Base-by-base conservation (phyloP, 306 rosid species). In the Castanea sativa region DNA sequence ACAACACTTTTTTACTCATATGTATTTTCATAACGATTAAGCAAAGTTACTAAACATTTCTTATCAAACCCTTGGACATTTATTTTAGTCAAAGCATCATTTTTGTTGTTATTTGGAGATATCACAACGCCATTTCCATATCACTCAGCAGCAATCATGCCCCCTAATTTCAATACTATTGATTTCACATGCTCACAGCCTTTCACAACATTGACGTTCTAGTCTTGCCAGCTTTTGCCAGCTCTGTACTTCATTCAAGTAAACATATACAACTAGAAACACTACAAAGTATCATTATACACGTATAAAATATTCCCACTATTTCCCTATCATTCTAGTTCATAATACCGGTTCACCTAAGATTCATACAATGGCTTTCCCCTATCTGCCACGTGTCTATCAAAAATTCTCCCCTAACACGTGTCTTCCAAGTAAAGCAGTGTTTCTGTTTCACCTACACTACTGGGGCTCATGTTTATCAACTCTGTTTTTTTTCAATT, bases 141-240 rank as follows among this genome's bases (percentile, higher is more conserved):
- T 10, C 45, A 41, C 45, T 49, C 14, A 12, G 5, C 53, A 49
- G 16, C 16, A 49, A 49, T 49, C 53, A 12, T 49, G 53, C 4
- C 67, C 67, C 35, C 7, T 21, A 23, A 1, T 60, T 60, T 60
- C 4, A 25, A 60, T 21, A 20, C 16, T 49, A 49, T 49, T 49
- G 53, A 13, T 1, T 49, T 11, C 53, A 49, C 53, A 49, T 49
- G 53, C 16, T 49, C 53, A 0, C 18, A 3, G 12, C 67, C 67
- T 25, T 12, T 21, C 67, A 21, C 67, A 13, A 5, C 7, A 0
- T 4, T 27, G 53, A 13, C 23, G 5, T 79, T 64, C 18, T 58
- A 73, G 45, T 5, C 23, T 33, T 80, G 83, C 78, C 83, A 80
- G 83, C 83, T 73, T 64, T 61, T 65, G 74, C 83, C 83, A 73